Base-by-base conservation (phyloP, 148 eudicot species). In the Spergularia marina region DNA sequence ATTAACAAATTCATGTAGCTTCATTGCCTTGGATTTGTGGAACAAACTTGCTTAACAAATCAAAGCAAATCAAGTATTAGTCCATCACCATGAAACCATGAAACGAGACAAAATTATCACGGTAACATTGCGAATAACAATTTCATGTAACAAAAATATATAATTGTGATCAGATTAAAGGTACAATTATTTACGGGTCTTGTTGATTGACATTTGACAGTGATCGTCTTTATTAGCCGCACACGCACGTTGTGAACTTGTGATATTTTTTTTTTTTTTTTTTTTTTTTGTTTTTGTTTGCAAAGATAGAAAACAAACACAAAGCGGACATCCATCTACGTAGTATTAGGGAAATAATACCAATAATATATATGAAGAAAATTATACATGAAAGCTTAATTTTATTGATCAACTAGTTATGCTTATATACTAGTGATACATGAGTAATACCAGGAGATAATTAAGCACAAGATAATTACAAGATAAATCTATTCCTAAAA, bases 41-140 rank as follows among this genome's bases (percentile, higher is more conserved):
- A 78, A 78, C 77, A 78, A 78, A 49, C 47, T 78, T 65, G 77
- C 66, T 23, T 47, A 52, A 17, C 34, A 23, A 68, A 57, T 6
- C 11, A 66, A 55, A 52, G 11, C 34, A 23, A 68, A 57, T 6
- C 11, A 66, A 55, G 36, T 30, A 2, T 3, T 30, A 30, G 4
- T 30, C 36, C 36, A 30, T 30, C 36, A 49, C n/a, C 39, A 11
- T 1, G 7, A 2, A 61, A 14, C 0, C 39, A 57, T 9, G 12
- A n/a, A 5, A 55, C 9, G 25, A 7, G 68, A 73, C 67, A 67
- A 16, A 68, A 61, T 59, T 40, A 71, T 77, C 56, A 56, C 36
- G 62, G 12, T 70, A 18, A 34, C 36, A 30, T 30, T 2, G 36
- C 36, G 3, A 30, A 30, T 30, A 30, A 30, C 36, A 30, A 30